Conservation (phyloP, 768 basidiomycete genomes). For the Tricholoma saponaceum region DNA sequence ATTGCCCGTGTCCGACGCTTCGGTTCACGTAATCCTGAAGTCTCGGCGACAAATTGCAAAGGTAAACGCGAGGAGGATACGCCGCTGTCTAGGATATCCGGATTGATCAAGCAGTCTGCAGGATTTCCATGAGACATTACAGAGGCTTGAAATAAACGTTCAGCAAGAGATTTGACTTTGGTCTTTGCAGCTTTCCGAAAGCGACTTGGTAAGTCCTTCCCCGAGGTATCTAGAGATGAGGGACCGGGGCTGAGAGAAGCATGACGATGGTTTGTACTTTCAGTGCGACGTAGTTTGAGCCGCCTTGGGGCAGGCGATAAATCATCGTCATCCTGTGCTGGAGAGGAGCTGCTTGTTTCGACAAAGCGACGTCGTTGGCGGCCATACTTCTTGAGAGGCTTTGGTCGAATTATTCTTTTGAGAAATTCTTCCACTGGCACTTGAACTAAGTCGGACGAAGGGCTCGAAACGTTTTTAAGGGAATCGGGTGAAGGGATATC, state of each 20-base stretch:
- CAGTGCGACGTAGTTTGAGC: background rate
- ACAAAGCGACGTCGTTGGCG: constrained; percentile 11
- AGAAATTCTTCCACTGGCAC: constrained; percentile 29
- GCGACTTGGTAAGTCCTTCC: background rate
- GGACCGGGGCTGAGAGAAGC: background rate
- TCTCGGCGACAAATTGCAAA: constrained; percentile 21
- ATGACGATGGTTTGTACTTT: background rate
- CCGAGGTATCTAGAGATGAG: background rate
- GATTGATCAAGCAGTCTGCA: constrained; percentile 19
- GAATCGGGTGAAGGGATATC: background rate
- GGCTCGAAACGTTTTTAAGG: background rate
- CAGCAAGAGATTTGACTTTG: constrained; percentile 21
- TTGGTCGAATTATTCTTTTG: constrained; percentile 12
- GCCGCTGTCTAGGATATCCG: constrained; percentile 1
- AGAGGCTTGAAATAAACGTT: constrained; percentile 32
- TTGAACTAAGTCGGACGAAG: constrained; percentile 9
- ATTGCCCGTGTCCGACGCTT: constrained; percentile 17
- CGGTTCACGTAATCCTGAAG: constrained; percentile 6
- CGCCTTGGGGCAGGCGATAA: background rate
- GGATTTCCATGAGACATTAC: constrained; percentile 29
- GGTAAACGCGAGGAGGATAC: constrained; percentile 16
- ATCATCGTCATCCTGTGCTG: constrained; percentile 1
- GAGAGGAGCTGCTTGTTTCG: constrained; percentile 7
- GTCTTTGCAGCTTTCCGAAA: constrained; percentile 1
- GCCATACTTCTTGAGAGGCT: constrained; percentile 17